Base-by-base conservation (phyloP, 2,329 filamentous ascomycete species). In the Cytospora paraplurivora region DNA sequence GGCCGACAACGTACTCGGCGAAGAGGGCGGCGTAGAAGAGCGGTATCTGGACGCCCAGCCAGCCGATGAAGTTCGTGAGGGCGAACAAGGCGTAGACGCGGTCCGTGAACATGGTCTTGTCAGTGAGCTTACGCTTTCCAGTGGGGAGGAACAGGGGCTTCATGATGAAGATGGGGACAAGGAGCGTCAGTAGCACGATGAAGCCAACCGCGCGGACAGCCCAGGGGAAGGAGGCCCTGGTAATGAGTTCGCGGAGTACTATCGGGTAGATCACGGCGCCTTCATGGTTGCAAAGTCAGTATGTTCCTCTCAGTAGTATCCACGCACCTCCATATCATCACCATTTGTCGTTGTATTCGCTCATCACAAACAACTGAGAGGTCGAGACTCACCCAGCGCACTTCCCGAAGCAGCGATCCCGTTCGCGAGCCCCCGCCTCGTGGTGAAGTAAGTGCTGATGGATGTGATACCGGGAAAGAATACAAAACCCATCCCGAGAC, bases 401-500 rank as follows among this genome's bases (percentile, higher is more conserved):
- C 70, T 71, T 0, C 77, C 76, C 0, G 73, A 69, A 0, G 74
- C 69, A 0, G 73, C 72, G 1, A 78, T 64, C 0, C 76, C 76
- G 8, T 75, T 67, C 19, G 75, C 76, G 2, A 77, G 62, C 4
- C 67, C 72, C 1, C 71, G 62, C 5, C 66, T 62, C 3, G 63
- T 67, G 17, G 56, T 68, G 44, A 79, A 78, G 58, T 76, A 79
- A 0, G 69, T 67, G 2, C 74, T 69, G 1, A 78, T 57, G 4
- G 78, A 64, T 0, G 77, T 68, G 0, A 76, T 68, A 13, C 70
- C 69, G 0, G 79, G 78, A 1, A 77, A 62, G 53, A 79, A 81
- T 2, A 79, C 53, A 13, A 76, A 68, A 1, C 81, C 78, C 13
- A 71, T 73, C 1, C 81, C 82, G 1, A 80, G 65, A 3, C 82